Evolutionary conservation across 768 basidiomycete genomes (phyloP).

Genomic region (Leccinum uliginosum): DNA sequence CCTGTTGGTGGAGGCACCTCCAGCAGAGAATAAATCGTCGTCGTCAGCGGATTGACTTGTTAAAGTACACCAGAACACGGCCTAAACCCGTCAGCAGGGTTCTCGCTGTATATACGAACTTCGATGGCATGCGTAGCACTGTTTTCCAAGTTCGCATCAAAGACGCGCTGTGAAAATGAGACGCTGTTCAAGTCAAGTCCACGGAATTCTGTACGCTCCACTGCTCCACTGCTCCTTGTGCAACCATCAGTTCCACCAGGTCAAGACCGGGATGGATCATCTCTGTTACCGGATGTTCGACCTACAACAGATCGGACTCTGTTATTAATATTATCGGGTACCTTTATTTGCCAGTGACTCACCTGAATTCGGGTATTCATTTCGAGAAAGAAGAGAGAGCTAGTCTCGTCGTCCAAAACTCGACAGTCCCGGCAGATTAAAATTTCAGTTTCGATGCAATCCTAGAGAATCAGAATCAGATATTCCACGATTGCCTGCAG

Average conservation of each 20-base stretch:
- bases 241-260: conserved; percentile 61
- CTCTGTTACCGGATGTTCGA: conserved; percentile 68
- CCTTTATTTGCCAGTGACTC: too few species aligned
- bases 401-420: conserved; percentile 55
- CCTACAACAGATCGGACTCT: conserved; percentile 30
- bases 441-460: neutral
- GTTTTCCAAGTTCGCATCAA: conserved; percentile 23
- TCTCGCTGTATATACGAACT: conserved; percentile 59
- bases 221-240: conserved; percentile 51
- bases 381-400: conserved; percentile 62
- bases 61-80: conserved; percentile 65
- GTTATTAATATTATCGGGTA: neutral
- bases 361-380: conserved; percentile 68
- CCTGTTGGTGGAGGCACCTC: conserved; percentile 58
- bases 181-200: conserved; percentile 15
- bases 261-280: conserved; percentile 51
- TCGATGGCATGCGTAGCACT: conserved; percentile 43
- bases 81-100: conserved; percentile 51
- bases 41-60: conserved; percentile 45
- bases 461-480: neutral
- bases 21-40: conserved; percentile 64
- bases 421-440: conserved; percentile 49
- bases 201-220: conserved; percentile 24
- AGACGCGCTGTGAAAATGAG: conserved; percentile 38
- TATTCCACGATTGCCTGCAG: conserved; percentile 41